Base-by-base conservation (phyloP, 345 rosid genomes). In the Sonneratia caseolaris region DNA sequence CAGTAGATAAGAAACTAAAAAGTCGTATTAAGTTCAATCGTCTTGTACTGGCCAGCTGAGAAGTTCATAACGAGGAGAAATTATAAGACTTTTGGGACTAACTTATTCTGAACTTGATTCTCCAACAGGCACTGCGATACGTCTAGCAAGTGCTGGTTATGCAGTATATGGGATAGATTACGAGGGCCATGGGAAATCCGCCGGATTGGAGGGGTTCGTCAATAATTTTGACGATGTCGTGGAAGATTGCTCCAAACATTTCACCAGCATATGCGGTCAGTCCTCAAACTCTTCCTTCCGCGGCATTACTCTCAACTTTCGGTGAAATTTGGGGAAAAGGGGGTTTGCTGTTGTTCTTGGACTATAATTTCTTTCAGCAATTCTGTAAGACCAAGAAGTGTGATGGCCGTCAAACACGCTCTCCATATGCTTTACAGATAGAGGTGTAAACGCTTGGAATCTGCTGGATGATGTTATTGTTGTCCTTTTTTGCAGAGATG, bases 131-230 rank as follows among this genome's bases (percentile, higher is more conserved):
- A 88, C 93, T 1, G 96, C 96, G 7, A 71, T 68, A 56, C 76
- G 89, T 66, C 84, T 93, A 15, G 91, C 84, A 12, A 81, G 85
- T 1, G 85, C 80, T 9, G 98, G 98, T 2, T 93, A 70, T 70
- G 87, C 83, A 3, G 86, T 88, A 13, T 86, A 88, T 55, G 98
- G 90, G 6, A 87, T 93, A 2, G 98, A 93, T 78, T 93, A 85
- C 68, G 91, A 89, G 84, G 96, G 98, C 4, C 98, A 93, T 73
- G 98, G 97, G 53, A 91, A 90, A 78, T 93, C 97, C 37, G 75
- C 56, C 0, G 97, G 98, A 27, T 65, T 88, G 62, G 37, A 74
- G 35, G 89, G 86, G 48, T 86, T 78, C 36, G 62, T 93, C 7
- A 68, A 81, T 9, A 83, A 77, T 64, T 84, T 93, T 68, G 87